These are phyloP conservation scores for Trichoderma aggressivum DNA, from an alignment of 2,329 filamentous ascomycete genomes.

Conservation along the genomic window DNA sequence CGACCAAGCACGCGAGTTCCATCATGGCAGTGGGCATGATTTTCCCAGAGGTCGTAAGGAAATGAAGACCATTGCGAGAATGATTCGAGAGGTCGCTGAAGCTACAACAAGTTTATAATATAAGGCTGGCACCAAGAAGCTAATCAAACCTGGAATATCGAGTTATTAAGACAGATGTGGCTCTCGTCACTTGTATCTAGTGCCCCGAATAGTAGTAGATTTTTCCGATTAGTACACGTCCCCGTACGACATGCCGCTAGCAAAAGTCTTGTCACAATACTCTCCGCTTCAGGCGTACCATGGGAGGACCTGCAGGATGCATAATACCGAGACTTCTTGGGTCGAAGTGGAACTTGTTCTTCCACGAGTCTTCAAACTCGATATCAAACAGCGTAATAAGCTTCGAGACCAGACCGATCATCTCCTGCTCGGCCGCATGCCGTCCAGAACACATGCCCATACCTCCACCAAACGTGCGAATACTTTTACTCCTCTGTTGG, in stretches of 20 bases:
- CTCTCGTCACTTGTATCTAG: not conserved
- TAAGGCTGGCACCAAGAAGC: not conserved
- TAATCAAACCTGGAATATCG: not conserved
- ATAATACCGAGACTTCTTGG: slow-evolving; percentile 9
- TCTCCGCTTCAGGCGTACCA: not conserved
- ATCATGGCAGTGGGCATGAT: slow-evolving; percentile 9
- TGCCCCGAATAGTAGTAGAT: not conserved
- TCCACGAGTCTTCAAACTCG: not conserved
- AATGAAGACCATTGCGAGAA: slow-evolving; percentile 2
- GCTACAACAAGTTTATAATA: not conserved
- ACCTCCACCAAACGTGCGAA: slow-evolving; percentile 8
- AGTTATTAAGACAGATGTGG: not conserved
- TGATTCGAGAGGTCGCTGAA: slow-evolving; percentile 8
- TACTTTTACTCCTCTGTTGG: not conserved
- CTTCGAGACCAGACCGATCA: slow-evolving; percentile 1
- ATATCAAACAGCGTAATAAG: not conserved
- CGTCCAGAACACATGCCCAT: slow-evolving; percentile 8
- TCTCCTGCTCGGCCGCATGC: slow-evolving; percentile 3
- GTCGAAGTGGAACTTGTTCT: not conserved
- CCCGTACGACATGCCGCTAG: not conserved
- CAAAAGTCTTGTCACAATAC: not conserved
- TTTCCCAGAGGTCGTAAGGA: slow-evolving; percentile 8
- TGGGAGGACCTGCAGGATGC: not conserved
- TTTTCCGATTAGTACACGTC: too few relatives aligned
- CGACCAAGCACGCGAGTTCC: not conserved